A percentile compares a stretch with the other conserved stretches of the same genome.
Conservation (phyloP, 2,329 filamentous ascomycete species). For the Lasiodiplodia theobromae region DNA sequence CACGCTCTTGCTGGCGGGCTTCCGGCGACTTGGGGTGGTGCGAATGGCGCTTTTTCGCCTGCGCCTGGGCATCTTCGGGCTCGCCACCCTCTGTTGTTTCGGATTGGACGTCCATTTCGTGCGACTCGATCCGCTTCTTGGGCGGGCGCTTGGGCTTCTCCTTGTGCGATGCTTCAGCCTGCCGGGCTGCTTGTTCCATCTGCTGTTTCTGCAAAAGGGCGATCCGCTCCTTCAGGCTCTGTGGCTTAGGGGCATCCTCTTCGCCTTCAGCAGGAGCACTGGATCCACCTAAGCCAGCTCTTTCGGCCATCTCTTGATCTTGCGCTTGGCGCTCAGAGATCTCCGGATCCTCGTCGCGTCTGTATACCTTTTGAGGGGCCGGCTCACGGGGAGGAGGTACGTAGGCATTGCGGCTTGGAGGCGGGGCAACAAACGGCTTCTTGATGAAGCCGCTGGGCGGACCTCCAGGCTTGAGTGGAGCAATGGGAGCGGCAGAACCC, state of each 20-base stretch:
- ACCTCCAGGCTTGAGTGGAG: conserved; percentile 85
- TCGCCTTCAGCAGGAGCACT: conserved; percentile 59
- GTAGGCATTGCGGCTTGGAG: conserved; percentile 90
- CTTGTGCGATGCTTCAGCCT: conserved; percentile 78
- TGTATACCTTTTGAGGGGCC: conserved; percentile 77
- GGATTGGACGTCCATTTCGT: conserved; percentile 41
- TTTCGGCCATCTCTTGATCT: conserved; percentile 71
- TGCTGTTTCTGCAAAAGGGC: conserved; percentile 94
- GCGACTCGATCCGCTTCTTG: conserved; percentile 67
- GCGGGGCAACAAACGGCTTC: conserved; percentile 95
- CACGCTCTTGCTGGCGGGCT: conserved; percentile 52
- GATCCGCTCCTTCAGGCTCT: conserved; percentile 93
- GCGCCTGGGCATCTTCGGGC: conserved; percentile 46
- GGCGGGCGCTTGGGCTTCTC: conserved; percentile 82
- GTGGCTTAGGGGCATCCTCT: conserved; percentile 88
- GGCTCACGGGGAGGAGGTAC: conserved; percentile 77
- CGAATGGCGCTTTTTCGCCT: conserved; percentile 46
- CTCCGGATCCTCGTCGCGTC: conserved; percentile 83
- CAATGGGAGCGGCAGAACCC: conserved; percentile 79
- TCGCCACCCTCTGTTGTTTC: conserved; percentile 41
- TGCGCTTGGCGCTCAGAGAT: conserved; percentile 69
- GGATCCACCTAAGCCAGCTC: conserved; percentile 65
- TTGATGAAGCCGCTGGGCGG: conserved; percentile 79
- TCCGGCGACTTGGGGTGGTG: conserved; percentile 51
- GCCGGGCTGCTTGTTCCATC: conserved; percentile 82